phyloP scores from a whole-genome alignment of 2,329 filamentous ascomycete species.

The Ophiostoma perfectum region DNA sequence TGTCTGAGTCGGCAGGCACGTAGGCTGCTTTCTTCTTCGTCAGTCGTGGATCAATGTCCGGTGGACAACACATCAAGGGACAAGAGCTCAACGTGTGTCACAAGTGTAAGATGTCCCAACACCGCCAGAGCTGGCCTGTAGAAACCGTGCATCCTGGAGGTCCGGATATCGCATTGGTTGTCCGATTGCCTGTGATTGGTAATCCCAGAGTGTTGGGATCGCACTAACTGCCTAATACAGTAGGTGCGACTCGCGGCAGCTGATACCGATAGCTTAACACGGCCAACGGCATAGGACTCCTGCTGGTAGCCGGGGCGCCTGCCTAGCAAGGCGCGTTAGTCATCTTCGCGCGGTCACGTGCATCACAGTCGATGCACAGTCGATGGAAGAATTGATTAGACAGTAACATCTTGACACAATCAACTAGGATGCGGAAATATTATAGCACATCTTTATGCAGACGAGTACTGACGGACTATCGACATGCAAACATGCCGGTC shows the following conservation, averaged over 20 bases:
- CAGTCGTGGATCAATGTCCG: neutral
- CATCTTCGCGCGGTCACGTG: neutral
- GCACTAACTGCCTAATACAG: neutral
- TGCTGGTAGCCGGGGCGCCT: neutral
- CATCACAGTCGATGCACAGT: neutral
- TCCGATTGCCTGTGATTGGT: neutral
- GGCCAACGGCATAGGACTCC: neutral
- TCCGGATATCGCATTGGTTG: neutral
- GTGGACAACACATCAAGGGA: slow-evolving; percentile 6
- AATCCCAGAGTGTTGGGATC: neutral
- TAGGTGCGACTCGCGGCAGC: slow-evolving; percentile 2
- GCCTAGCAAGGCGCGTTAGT: neutral
- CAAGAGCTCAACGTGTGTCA: neutral
- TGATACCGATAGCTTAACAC: neutral
- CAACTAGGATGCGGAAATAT: too few relatives aligned
- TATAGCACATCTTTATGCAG: too few relatives aligned
- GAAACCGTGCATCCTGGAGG: neutral
- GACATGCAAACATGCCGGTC: too few relatives aligned
- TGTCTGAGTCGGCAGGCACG: neutral
- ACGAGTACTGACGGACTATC: too few relatives aligned
- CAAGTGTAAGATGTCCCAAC: slow-evolving; percentile 6
- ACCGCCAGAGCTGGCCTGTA: neutral
- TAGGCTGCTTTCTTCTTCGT: neutral
- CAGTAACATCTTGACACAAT: neutral
- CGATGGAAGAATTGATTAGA: neutral